Evolutionary conservation across 2,329 filamentous ascomycete species (phyloP), one percentile per base, ranked within the genome.

Genomic region (Diaporthe sp.): DNA sequence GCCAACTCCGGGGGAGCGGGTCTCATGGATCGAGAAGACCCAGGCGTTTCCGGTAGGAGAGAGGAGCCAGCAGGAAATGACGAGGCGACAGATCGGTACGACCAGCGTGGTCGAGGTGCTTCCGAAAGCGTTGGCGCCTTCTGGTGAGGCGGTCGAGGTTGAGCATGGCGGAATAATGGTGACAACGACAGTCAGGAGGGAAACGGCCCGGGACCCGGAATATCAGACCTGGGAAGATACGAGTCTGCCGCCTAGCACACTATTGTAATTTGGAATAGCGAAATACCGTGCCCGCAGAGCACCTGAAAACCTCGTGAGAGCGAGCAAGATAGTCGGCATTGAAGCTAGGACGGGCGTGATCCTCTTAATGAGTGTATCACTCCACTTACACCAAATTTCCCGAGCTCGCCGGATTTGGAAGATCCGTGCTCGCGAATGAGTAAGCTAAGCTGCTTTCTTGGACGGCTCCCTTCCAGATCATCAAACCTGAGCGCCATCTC

Each of bases 21-120:
- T 71, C 9, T 42, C 56, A 17, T 63, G 70, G 70, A 22, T 72
- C n/a, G 58, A 65, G 32, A 72, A 55, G n/a, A 25, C 65, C 19
- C 70, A 72, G 44, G 42, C 70, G 7, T 72, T 72, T 32, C 70
- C 70, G 4, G 59, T 63, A 1, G 70, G 59, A 9, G 58, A 63
- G 44, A 65, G 47, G 13, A 63, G 7, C 12, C 70, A 56, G 25
- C 55, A 42, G n/a, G 56, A 63, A 19, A 55, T 72, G 58, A 27
- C 17, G 7, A 72, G 44, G 10, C 35, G 58, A 27, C 56, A 72
- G 6, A 65, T 72, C 2, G 70, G 70, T 22, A 72, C 70, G 70
- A 72, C 44, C 2, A 65, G 70, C 7, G 25, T 51, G 70, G 70
- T 51, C 22, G 58, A 72, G 4, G 69, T 50, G 69, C 69, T 61